Evolutionary conservation across 192 early-diverging fungal species (phyloP).

Genomic region (Diversispora eburnea): DNA sequence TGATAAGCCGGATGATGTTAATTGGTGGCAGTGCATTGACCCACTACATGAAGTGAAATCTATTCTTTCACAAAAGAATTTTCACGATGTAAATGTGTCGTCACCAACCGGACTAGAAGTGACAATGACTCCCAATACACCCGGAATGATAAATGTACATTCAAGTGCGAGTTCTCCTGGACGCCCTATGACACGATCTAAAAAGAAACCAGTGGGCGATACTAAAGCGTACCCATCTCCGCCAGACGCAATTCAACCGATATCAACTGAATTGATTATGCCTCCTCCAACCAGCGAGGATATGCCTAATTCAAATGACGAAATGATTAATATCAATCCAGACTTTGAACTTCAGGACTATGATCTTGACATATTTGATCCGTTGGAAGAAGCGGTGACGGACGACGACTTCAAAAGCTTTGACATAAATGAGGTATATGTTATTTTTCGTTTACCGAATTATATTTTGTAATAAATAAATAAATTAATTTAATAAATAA

Average conservation of each 20-base stretch:
- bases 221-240: constrained; percentile 19
- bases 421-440: too few relatives aligned
- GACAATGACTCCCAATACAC: constrained; percentile 19
- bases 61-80: neutral
- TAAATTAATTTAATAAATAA: neutral
- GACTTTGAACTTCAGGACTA: too few relatives aligned
- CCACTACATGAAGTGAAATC: neutral
- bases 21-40: constrained; percentile 9
- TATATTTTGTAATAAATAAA: too few relatives aligned
- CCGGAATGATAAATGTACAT: constrained; percentile 1
- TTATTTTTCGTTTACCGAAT: too few relatives aligned
- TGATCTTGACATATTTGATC: too few relatives aligned
- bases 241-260: neutral
- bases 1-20: neutral
- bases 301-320: neutral
- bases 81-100: neutral
- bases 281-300: neutral
- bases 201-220: neutral
- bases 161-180: constrained; percentile 10
- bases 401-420: too few relatives aligned
- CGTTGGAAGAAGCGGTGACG: too few relatives aligned
- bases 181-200: neutral
- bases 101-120: neutral
- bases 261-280: neutral
- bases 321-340: neutral